Evolutionary conservation across 305 asterid species (phyloP), one percentile per base, ranked within the genome.

Genomic region (Plantago coronopus): DNA sequence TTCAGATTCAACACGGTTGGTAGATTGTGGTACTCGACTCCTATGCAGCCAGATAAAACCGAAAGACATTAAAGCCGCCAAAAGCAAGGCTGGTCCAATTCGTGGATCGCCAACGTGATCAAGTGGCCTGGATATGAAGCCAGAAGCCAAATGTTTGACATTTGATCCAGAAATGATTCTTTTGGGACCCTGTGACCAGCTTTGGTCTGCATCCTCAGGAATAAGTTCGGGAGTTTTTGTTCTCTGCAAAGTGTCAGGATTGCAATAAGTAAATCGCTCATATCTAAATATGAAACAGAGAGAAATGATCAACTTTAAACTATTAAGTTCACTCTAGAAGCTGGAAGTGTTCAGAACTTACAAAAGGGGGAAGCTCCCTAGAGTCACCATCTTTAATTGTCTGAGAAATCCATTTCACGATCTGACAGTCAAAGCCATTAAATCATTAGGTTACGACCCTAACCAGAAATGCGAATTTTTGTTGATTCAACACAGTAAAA

Each of bases 321-420:
- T 7, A 31, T 5, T 31, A 31, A 31, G 38, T 7, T 8, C 11
- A 5, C 8, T 31, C 11, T 31, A 31, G 38, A 31, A 31, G 38
- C 8, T 31, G 38, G 8, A 11, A 31, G 38, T 7, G 11, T 31
- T 7, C 8, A 2, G 13, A 57, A 57, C 99, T 87, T 85, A 93
- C 99, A 72, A 89, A 85, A 63, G 89, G 82, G 63, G 95, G 95
- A 63, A 93, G 87, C 67, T 79, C 83, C 71, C 94, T 83, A 67
- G 95, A 67, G 81, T 93, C 97, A 7, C 99, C 99, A 63, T 93
- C 96, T 80, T 75, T 71, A 56, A 93, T 83, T 63, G 76, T 89
- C 80, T 70, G 73, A 54, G 97, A 89, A 66, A 87, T 84, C 99
- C 99, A 93, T 54, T 54, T 66, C 62, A 79, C 74, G 61, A 93